Evolutionary conservation across 371 early-diverging fungal genomes (phyloP).

Genomic region (Rhizopus microsporus): DNA sequence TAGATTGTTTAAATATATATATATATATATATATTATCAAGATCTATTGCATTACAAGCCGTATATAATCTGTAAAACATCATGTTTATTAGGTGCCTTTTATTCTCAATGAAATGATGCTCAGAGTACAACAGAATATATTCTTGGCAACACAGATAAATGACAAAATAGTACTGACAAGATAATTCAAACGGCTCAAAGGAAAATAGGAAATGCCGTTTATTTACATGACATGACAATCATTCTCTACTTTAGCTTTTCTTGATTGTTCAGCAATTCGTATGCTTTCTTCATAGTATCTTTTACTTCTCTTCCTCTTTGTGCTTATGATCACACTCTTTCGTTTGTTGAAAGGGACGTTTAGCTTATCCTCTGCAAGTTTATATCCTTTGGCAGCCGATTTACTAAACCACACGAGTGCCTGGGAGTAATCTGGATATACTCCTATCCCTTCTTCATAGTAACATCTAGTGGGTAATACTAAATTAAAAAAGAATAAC

Average conservation of each 20-base stretch:
- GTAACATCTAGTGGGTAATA: constrained; percentile 16
- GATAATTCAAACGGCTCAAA: no score
- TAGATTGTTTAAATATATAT: no score
- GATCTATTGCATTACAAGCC: no score
- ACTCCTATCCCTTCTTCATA: constrained; percentile 35
- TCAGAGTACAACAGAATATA: no score
- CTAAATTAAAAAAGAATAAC: neutral
- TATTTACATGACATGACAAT: constrained; percentile 23
- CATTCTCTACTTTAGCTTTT: constrained; percentile 18
- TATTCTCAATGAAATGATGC: no score
- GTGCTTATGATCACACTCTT: neutral
- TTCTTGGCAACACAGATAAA: no score
- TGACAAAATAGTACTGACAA: no score
- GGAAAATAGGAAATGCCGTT: no score
- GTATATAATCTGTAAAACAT: no score
- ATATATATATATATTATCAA: no score
- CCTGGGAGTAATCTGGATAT: constrained; percentile 18
- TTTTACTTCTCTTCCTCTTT: constrained; percentile 7
- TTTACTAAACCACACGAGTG: constrained; percentile 30
- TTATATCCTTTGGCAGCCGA: constrained; percentile 33
- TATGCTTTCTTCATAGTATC: constrained; percentile 25
- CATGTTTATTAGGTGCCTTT: no score
- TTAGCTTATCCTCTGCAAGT: constrained; percentile 21
- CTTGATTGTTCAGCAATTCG: constrained; percentile 20
- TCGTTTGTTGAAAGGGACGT: constrained; percentile 5